Evolutionary conservation across 768 basidiomycete species (phyloP), one percentile per base, ranked within the genome.

Genomic region (Mycena latifolia): DNA sequence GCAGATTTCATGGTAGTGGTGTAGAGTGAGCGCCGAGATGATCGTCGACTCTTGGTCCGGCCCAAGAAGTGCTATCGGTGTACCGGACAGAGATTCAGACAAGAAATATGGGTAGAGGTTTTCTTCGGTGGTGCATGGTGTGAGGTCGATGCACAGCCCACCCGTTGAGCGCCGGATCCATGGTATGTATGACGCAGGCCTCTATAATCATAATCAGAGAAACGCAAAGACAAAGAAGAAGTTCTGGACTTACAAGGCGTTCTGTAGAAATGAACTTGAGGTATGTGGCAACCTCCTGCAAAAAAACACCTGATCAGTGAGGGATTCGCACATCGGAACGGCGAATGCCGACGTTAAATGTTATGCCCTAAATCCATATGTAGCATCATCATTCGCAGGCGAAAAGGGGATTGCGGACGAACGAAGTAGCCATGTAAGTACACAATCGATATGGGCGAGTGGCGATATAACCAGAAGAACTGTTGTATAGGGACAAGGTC

Each of bases 381-480:
- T 17, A 37, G 7, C 6, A 33, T 39, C 6, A 39, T 1, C 12
- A 5, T 22, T 25, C 35, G 24, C n/a, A 14, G 15, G 10, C 11
- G 35, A 25, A 20, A 22, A n/a, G 22, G 18, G 6, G 54, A 17
- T 11, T 17, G 27, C 2, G 18, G 27, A 43, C 54, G 7, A n/a
- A 55, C 54, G 39, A 55, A 55, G 28, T 55, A 55, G 1, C 54
- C 54, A 28, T 55, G 54, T 27, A 55, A 55, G 27, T 55, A 55
- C 15, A 39, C 39, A 3, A 27, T 55, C 20, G 39, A 41, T 27
- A 55, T 41, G 3, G 54, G 14, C 25, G 54, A 55, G 12, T 43
- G 12, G 20, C 37, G 37, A 43, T 55, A 43, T 28, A 28, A 25
- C 27, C 27, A 25, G 54, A 55, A 55, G 27, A 55, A 55, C 4